Evolutionary conservation across 2,329 filamentous ascomycete genomes (phyloP).

Genomic region (Fusarium sp.): DNA sequence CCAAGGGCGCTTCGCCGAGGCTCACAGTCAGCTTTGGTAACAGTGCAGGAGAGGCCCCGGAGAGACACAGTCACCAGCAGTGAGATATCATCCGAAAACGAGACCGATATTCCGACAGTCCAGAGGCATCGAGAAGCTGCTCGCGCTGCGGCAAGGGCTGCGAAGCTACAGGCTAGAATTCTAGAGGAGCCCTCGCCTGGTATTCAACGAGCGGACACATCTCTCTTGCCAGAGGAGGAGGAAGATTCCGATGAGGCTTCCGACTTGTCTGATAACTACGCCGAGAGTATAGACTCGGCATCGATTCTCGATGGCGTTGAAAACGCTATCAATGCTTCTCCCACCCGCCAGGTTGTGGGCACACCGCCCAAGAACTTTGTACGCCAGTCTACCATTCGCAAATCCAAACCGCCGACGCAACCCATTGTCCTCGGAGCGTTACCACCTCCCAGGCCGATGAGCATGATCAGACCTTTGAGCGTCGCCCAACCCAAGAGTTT

Average conservation of each 20-base stretch:
- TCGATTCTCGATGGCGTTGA: conserved; percentile 75
- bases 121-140: conserved; percentile 71
- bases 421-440: conserved; percentile 70
- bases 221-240: conserved; percentile 66
- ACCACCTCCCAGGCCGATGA: conserved; percentile 76
- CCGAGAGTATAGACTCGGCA: conserved; percentile 74
- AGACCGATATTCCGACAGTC: conserved; percentile 74
- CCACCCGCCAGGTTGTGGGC: conserved; percentile 68
- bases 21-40: conserved; percentile 76
- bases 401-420: conserved; percentile 65
- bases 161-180: conserved; percentile 52
- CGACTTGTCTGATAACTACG: conserved; percentile 72
- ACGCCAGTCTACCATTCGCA: conserved; percentile 71
- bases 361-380: conserved; percentile 70
- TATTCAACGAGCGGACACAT: conserved; percentile 57
- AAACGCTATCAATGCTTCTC: conserved; percentile 65
- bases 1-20: conserved; percentile 67
- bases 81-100: conserved; percentile 85
- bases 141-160: conserved; percentile 60
- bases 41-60: conserved; percentile 73
- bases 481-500: conserved; percentile 76
- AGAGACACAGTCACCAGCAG: conserved; percentile 84
- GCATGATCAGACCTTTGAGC: conserved; percentile 71
- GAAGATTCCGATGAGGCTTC: conserved; percentile 70
- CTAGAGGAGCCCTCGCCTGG: conserved; percentile 52